Evolutionary conservation across 768 basidiomycete species (phyloP), one percentile per base, ranked within the genome.

Genomic region (Macrolepiota fuliginosa): DNA sequence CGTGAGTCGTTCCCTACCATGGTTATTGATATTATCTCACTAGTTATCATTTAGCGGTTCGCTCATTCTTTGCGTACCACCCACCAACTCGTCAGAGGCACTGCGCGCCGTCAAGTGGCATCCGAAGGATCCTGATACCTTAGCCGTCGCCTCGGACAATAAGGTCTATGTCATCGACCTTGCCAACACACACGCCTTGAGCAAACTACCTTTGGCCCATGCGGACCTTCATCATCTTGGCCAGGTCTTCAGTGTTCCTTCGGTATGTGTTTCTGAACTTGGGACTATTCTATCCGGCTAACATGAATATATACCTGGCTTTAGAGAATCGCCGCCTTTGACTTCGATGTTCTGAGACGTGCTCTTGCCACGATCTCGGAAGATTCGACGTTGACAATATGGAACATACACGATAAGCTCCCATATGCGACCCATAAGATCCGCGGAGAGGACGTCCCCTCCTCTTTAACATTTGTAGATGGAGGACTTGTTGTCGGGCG

Each of bases 101-200:
- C 79, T 94, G 32, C 90, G 89, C 64, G 84, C 90, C 12, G 92
- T 94, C 61, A 93, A 93, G 71, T 94, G 92, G 92, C 90, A 94
- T 66, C 90, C 92, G 12, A 91, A 89, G 71, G 87, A 93, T 60
- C 80, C 84, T 2, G 88, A 92, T 69, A 87, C 84, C 10, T 79
- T 94, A 47, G 92, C 92, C 3, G 87, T 94, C n/a, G 92, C 92
- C 19, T 91, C 90, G 0, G 87, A 89, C 65, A 84, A 81, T 59
- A 87, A 84, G 66, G 80, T 94, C 67, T 92, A 88, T 73, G 75
- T 93, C 42, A 81, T 94, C 69, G 90, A 94, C 72, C 73, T 94
- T 59, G 76, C 81, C 0, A 88, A 85, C 62, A 80, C 83, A 17
- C 81, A 83, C 62, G 78, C 78, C 45, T 83, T 87, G 63, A 81